A percentile compares a stretch with the other conserved stretches of the same genome.
Conservation (phyloP, 768 basidiomycete genomes). For the Phanerochaete sordida region DNA sequence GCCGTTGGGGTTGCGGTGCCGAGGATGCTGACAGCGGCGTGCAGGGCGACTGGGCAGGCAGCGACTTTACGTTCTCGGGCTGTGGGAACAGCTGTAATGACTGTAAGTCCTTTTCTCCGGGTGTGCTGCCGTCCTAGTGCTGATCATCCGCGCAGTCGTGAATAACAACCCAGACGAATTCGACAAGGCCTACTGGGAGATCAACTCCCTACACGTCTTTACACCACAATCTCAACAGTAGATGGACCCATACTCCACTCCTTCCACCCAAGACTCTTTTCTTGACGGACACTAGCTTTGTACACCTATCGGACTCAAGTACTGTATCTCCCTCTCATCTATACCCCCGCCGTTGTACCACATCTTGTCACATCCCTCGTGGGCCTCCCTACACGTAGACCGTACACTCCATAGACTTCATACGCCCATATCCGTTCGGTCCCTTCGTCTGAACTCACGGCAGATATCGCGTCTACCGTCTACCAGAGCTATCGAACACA, state of each 20-base stretch:
- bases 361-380: no score
- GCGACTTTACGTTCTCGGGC: conserved; percentile 35
- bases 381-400: no score
- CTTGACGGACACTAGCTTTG: not conserved
- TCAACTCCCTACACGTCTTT: conserved; percentile 60
- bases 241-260: not conserved
- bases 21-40: not conserved
- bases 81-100: conserved; percentile 42
- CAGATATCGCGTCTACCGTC: no score
- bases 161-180: conserved; percentile 57
- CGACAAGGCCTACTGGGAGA: conserved; percentile 64
- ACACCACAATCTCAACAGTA: conserved; percentile 14
- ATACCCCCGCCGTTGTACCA: no score
- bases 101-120: conserved; percentile 34
- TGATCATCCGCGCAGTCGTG: conserved; percentile 39
- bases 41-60: conserved; percentile 54
- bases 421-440: no score
- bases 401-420: no score
- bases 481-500: no score
- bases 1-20: not conserved
- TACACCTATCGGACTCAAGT: not conserved
- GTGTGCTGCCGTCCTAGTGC: not conserved
- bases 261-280: not conserved
- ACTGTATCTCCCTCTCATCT: not conserved
- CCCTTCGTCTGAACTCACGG: no score